phyloP scores from a whole-genome alignment of 2,329 filamentous ascomycete genomes.

The Fusarium oligoseptatum region DNA sequence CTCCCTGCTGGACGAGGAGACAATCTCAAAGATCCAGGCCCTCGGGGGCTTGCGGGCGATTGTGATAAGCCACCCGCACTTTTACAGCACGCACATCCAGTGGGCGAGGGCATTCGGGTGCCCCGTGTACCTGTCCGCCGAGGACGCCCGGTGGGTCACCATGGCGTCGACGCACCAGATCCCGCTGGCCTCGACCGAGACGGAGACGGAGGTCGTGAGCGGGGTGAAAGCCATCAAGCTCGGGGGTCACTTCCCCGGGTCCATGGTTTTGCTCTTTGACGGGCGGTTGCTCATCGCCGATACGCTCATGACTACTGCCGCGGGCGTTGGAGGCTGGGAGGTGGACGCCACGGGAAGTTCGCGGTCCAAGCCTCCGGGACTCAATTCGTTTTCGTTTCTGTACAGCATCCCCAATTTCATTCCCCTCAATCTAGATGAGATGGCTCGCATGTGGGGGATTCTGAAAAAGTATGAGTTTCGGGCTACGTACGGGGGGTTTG shows the following conservation, averaged over 20 bases:
- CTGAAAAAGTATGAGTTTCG: slow-evolving; percentile 73
- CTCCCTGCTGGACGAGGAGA: slow-evolving; percentile 75
- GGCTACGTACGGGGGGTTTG: slow-evolving; percentile 77
- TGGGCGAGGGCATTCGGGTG: slow-evolving; percentile 80
- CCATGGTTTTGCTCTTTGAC: slow-evolving; percentile 74
- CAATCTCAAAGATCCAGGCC: slow-evolving; percentile 67
- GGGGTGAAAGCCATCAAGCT: slow-evolving; percentile 75
- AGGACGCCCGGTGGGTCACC: slow-evolving; percentile 76
- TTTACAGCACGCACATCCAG: slow-evolving; percentile 80
- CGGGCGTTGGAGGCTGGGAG: slow-evolving; percentile 62
- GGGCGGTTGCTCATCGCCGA: slow-evolving; percentile 79
- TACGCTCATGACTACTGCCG: slow-evolving; percentile 79
- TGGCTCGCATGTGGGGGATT: slow-evolving; percentile 78
- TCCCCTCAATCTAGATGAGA: slow-evolving; percentile 73
- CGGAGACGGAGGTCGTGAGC: slow-evolving; percentile 57
- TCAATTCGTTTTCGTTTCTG: slow-evolving; percentile 77
- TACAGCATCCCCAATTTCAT: slow-evolving; percentile 84
- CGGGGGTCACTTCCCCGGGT: slow-evolving; percentile 85
- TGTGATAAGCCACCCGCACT: slow-evolving; percentile 85
- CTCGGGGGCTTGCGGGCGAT: slow-evolving; percentile 79
- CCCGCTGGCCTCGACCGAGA: slow-evolving; percentile 60
- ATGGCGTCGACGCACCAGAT: slow-evolving; percentile 58
- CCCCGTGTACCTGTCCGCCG: slow-evolving; percentile 75
- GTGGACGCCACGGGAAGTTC: slow-evolving; percentile 54
- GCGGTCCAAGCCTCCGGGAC: slow-evolving; percentile 55